A percentile compares a stretch with the other conserved stretches of the same genome.
Conservation (phyloP, 2,329 filamentous ascomycete species). For the Blastomyces percursus region DNA sequence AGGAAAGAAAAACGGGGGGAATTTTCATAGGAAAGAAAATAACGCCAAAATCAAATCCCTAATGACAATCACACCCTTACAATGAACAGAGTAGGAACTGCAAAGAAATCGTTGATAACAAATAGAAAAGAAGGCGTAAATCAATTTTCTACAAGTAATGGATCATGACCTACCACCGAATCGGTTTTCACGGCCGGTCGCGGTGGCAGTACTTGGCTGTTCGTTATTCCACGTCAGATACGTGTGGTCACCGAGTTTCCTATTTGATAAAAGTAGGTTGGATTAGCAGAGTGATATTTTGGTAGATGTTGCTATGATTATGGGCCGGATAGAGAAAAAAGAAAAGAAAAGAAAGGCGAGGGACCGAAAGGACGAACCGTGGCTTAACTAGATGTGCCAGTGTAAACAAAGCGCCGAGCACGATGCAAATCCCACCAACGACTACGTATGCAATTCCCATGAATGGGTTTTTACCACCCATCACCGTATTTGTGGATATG, state of each 20-base stretch:
- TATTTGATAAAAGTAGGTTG: slow-evolving; percentile 25
- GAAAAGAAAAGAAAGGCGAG: no score
- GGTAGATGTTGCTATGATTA: background rate
- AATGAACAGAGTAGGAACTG: background rate
- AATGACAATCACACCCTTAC: background rate
- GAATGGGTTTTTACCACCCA: slow-evolving; percentile 92
- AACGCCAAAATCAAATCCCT: background rate
- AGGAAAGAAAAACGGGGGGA: background rate
- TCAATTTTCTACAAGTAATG: background rate
- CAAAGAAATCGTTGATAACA: slow-evolving; percentile 4
- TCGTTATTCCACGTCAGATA: slow-evolving; percentile 93
- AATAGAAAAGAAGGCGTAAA: background rate
- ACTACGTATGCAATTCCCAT: slow-evolving; percentile 93
- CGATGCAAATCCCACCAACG: slow-evolving; percentile 82
- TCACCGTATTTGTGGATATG: slow-evolving; percentile 78
- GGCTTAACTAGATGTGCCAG: slow-evolving; percentile 84
- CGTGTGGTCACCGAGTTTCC: slow-evolving; percentile 95
- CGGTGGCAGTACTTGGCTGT: slow-evolving; percentile 45
- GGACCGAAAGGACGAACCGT: slow-evolving; percentile 45
- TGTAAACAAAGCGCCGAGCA: slow-evolving; percentile 80
- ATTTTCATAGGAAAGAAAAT: background rate
- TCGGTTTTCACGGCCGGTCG: slow-evolving; percentile 46
- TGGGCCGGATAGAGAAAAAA: background rate
- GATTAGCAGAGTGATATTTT: background rate
- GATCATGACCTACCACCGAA: slow-evolving; percentile 19